Conservation (phyloP, 1,139 yeast genomes). For the Geotrichum reessii region DNA sequence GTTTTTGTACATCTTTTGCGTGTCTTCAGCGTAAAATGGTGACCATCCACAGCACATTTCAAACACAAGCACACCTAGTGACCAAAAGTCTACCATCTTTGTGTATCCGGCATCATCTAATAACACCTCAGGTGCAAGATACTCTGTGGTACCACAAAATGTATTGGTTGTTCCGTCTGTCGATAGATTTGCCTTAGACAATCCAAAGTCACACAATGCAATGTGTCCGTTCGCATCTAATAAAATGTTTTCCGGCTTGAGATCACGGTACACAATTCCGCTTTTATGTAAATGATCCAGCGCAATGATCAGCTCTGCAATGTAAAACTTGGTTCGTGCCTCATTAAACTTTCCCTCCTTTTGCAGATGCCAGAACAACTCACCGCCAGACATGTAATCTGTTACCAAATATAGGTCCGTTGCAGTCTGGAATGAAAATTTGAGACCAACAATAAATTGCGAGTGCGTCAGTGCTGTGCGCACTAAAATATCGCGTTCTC, state of each 20-base stretch:
- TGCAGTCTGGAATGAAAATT: slow-evolving; percentile 93
- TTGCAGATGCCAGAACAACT: slow-evolving; percentile 94
- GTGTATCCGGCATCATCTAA: slow-evolving; percentile 94
- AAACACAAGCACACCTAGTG: slow-evolving; percentile 83
- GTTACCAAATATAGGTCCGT: slow-evolving; percentile 86
- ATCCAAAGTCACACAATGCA: slow-evolving; percentile 93
- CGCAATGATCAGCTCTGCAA: slow-evolving; percentile 90
- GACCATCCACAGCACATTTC: slow-evolving; percentile 99
- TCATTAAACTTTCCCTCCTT: slow-evolving; percentile 91
- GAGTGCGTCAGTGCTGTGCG: slow-evolving; percentile 78
- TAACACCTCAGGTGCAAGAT: slow-evolving; percentile 88
- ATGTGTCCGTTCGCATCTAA: slow-evolving; percentile 97
- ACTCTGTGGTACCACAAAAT: slow-evolving; percentile 96
- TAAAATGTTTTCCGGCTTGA: slow-evolving; percentile 90
- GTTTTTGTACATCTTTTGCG: slow-evolving; percentile 97
- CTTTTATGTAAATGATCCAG: slow-evolving; percentile 88
- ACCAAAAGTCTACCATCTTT: slow-evolving; percentile 97
- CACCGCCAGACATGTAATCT: slow-evolving; percentile 98
- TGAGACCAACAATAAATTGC: slow-evolving; percentile 89
- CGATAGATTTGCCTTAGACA: slow-evolving; percentile 84
- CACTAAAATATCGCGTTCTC: slow-evolving; percentile 89
- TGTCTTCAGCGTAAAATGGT: slow-evolving; percentile 94
- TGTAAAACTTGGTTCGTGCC: slow-evolving; percentile 89
- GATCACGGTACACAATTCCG: slow-evolving; percentile 89
- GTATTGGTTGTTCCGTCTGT: slow-evolving; percentile 94